These are phyloP conservation scores for Microbotryum saponariae DNA, from an alignment of 1,284 basidiomycete genomes.

Conservation along the genomic window DNA sequence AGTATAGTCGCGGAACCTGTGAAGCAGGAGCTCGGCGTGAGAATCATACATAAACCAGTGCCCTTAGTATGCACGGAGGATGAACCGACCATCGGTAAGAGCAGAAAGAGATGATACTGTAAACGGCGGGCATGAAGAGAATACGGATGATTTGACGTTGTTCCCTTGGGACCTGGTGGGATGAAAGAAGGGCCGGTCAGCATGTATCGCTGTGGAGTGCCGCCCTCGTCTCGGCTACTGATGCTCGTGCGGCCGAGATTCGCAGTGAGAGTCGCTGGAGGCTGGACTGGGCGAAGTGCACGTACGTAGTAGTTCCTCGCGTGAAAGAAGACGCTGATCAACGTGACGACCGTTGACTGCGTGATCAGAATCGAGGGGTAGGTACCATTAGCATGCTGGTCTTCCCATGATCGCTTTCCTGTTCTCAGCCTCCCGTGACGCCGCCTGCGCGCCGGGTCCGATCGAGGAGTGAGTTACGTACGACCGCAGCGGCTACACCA, in stretches of 20 bases:
- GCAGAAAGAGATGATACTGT: constrained; percentile 68
- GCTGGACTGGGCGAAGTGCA: background rate
- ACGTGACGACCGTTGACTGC: constrained; percentile 38
- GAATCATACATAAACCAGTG: too few species aligned
- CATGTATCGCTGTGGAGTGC: background rate
- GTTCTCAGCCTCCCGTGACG: background rate
- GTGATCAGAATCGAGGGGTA: background rate
- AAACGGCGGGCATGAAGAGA: constrained; percentile 17
- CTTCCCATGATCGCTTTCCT: background rate
- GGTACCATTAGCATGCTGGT: background rate
- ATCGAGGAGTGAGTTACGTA: constrained; percentile 42
- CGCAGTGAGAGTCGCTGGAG: background rate
- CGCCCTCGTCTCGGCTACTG: background rate
- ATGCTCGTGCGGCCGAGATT: too few species aligned
- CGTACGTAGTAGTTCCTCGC: constrained; percentile 36
- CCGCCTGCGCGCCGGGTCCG: background rate
- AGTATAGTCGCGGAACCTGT: constrained; percentile 56
- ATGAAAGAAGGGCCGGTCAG: background rate
- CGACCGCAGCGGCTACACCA: constrained; percentile 55
- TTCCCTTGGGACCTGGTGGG: constrained; percentile 32
- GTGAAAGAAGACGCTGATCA: constrained; percentile 38
- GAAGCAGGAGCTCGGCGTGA: too few species aligned
- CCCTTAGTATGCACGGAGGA: too few species aligned
- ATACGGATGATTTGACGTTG: constrained; percentile 38
- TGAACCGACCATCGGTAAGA: constrained; percentile 58